Evolutionary conservation across 2,329 filamentous ascomycete species (phyloP).

Genomic region (Diaporthe capsici): DNA sequence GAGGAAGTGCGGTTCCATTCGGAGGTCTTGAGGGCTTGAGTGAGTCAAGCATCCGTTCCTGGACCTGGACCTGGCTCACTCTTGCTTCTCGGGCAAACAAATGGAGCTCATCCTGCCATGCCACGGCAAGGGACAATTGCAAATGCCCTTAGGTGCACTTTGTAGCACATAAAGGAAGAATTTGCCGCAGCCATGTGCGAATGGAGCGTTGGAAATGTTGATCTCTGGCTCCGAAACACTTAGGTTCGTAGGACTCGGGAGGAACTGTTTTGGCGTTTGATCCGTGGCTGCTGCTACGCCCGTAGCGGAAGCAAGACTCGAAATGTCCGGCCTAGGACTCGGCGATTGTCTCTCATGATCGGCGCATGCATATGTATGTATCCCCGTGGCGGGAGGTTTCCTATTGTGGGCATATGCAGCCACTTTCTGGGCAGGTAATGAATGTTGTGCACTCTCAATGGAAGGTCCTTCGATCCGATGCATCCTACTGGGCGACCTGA

Average conservation of each 20-base stretch:
- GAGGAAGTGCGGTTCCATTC: not conserved
- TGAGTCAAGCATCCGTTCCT: conserved; percentile 8
- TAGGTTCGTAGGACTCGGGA: conserved; percentile 11
- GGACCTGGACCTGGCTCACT: not conserved
- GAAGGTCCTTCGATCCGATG: not conserved
- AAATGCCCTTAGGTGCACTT: not conserved
- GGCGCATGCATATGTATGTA: not conserved
- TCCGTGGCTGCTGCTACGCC: conserved; percentile 1
- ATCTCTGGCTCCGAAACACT: conserved; percentile 2
- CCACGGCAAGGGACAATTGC: not conserved
- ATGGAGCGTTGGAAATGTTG: not conserved
- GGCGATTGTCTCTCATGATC: conserved; percentile 10
- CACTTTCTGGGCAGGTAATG: not conserved
- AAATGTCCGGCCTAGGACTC: not conserved
- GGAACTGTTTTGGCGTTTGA: conserved; percentile 8
- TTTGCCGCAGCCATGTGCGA: conserved; percentile 1
- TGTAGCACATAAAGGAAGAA: not conserved
- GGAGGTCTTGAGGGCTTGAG: not conserved
- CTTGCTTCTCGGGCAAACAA: too few relatives aligned
- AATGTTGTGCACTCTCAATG: too few relatives aligned
- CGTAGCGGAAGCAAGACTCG: conserved; percentile 6
- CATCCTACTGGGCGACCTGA: conserved; percentile 4
- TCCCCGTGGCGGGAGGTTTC: not conserved
- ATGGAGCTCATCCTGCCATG: not conserved
- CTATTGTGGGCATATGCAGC: conserved; percentile 23